Evolutionary conservation across 108 stramenopile genomes (phyloP).

Genomic region (Seminavis robusta): DNA sequence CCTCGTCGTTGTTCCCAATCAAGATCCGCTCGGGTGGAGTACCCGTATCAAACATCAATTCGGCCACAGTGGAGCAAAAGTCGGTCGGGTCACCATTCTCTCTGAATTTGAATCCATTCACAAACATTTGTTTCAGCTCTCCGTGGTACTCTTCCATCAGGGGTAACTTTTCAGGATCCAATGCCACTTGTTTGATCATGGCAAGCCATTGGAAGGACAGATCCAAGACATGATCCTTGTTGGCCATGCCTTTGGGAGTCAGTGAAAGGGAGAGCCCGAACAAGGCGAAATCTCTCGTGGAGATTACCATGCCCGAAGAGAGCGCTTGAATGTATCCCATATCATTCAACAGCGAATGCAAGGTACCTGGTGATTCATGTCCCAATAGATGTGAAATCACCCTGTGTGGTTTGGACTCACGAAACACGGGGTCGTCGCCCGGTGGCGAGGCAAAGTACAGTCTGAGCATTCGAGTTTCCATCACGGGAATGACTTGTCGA

Average conservation of each 20-base stretch:
- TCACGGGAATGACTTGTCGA: conserved; percentile 82
- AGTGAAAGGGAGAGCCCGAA: conserved; percentile 68
- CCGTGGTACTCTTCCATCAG: conserved; percentile 66
- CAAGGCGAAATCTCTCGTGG: conserved; percentile 67
- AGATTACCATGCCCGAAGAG: conserved; percentile 70
- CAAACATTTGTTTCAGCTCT: conserved; percentile 66
- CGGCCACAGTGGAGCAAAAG: conserved; percentile 74
- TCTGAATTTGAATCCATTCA: conserved; percentile 67
- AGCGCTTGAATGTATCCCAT: conserved; percentile 72
- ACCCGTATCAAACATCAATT: conserved; percentile 65
- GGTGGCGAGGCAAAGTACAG: conserved; percentile 91
- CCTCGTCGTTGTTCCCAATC: conserved; percentile 35
- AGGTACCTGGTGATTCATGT: conserved; percentile 92
- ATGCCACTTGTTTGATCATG: conserved; percentile 55
- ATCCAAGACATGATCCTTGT: conserved; percentile 66
- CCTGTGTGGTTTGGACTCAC: conserved; percentile 65
- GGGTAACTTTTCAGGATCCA: conserved; percentile 36
- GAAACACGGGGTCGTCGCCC: conserved; percentile 65
- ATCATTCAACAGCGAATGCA: conserved; percentile 78
- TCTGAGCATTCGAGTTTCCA: conserved; percentile 78
- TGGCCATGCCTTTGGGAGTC: conserved; percentile 75
- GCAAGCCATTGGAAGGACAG: conserved; percentile 80
- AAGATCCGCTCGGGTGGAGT: conserved; percentile 40
- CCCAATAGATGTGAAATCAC: conserved; percentile 93
- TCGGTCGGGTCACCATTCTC: conserved; percentile 81